Evolutionary conservation across 2,329 filamentous ascomycete species (phyloP).

Genomic region (Talaromyces sp.): DNA sequence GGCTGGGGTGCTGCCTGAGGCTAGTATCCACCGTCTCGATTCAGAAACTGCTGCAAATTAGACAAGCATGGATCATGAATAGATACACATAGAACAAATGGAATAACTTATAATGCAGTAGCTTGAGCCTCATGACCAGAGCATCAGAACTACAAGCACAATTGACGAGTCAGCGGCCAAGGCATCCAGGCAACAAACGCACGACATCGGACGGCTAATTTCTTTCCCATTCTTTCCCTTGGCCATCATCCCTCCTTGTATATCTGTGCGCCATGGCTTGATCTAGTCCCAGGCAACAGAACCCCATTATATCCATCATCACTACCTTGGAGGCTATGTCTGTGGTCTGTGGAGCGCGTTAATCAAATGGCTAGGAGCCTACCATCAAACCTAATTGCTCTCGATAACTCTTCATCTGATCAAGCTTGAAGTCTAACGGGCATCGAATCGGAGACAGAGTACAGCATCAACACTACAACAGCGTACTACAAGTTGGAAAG

Average conservation of each 20-base stretch:
- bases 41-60: neutral
- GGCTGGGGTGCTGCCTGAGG: slow-evolving; percentile 5
- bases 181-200: neutral
- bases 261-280: slow-evolving; percentile 13
- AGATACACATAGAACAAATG: neutral
- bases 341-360: neutral
- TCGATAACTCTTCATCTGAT: neutral
- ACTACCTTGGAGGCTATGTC: neutral
- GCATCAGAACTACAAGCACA: too few species aligned
- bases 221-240: neutral
- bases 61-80: neutral
- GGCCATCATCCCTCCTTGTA: neutral
- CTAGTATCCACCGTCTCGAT: neutral
- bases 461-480: too few species aligned
- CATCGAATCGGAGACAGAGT: neutral
- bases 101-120: neutral
- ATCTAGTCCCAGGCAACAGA: slow-evolving; percentile 14
- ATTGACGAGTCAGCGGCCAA: neutral
- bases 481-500: too few species aligned
- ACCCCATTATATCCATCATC: neutral
- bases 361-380: neutral
- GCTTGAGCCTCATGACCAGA: neutral
- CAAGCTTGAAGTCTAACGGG: neutral
- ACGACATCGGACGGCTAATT: slow-evolving; percentile 3
- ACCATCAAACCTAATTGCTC: neutral